These are phyloP conservation scores for Erodium maritimum DNA, from an alignment of 345 rosid genomes.

Conservation along the genomic window DNA sequence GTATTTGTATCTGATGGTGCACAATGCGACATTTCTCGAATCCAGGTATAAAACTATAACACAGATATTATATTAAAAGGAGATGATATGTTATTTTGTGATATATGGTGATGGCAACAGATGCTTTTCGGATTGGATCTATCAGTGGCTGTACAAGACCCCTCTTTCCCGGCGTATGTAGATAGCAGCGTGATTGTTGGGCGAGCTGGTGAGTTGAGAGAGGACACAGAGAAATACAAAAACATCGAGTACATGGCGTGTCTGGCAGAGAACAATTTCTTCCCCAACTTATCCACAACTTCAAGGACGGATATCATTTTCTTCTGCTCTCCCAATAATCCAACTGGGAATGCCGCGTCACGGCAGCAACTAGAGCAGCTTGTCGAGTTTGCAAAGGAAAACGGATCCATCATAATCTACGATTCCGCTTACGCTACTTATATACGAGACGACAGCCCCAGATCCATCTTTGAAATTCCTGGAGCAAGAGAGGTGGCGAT, in stretches of 20 bases:
- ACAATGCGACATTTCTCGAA: conserved; percentile 38
- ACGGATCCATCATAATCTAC: conserved; percentile 60
- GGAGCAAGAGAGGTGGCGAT: conserved; percentile 93
- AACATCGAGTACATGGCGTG: conserved; percentile 64
- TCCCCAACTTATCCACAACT: conserved; percentile 45
- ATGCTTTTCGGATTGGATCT: conserved; percentile 32
- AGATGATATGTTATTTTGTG: neutral
- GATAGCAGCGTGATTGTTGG: conserved; percentile 75
- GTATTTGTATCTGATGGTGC: conserved; percentile 45
- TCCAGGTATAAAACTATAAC: conserved; percentile 24
- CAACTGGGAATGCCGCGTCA: conserved; percentile 70
- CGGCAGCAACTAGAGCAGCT: conserved; percentile 43
- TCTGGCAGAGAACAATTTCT: conserved; percentile 42
- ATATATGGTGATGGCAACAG: too few relatives aligned
- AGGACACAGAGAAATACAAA: conserved; percentile 41
- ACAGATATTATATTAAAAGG: too few relatives aligned
- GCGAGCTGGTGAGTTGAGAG: conserved; percentile 45
- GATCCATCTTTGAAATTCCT: conserved; percentile 76
- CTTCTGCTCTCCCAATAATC: conserved; percentile 93
- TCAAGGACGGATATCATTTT: conserved; percentile 68
- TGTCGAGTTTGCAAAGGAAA: conserved; percentile 58
- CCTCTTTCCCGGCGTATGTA: conserved; percentile 52
- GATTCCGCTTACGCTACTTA: conserved; percentile 76
- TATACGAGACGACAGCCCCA: conserved; percentile 53
- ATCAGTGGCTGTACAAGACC: conserved; percentile 34